Conservation (phyloP, 169 alveolate species). For the Babesia ovis region DNA sequence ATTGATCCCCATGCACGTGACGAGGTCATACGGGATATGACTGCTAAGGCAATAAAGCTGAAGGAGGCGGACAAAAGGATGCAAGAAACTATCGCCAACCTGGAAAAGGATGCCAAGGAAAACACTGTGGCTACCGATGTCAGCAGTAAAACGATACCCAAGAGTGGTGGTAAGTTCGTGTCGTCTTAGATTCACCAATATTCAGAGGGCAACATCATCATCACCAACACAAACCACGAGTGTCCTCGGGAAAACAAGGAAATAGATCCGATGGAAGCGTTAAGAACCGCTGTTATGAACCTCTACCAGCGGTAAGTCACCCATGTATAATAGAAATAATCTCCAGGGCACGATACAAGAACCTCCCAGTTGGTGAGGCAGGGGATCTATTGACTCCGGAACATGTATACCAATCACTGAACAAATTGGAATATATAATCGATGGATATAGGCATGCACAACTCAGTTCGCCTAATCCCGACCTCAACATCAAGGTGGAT, state of each 20-base stretch:
- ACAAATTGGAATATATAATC: constrained; percentile 46
- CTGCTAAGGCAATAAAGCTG: constrained; percentile 27
- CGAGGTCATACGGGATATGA: constrained; percentile 46
- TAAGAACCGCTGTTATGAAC: constrained; percentile 44
- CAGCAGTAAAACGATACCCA: constrained; percentile 27
- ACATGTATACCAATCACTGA: constrained; percentile 53
- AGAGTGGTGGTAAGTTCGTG: not conserved
- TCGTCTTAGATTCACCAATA: not conserved
- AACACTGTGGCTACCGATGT: not conserved
- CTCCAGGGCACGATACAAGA: constrained; percentile 60
- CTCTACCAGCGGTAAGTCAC: constrained; percentile 54
- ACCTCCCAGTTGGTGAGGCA: constrained; percentile 58
- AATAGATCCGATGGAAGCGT: constrained; percentile 54
- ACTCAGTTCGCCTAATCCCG: constrained; percentile 47
- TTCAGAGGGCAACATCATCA: constrained; percentile 52
- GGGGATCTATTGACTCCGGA: constrained; percentile 59
- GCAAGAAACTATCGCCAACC: constrained; percentile 20
- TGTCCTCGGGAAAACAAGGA: constrained; percentile 18
- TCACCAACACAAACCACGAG: constrained; percentile 48
- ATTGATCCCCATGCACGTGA: constrained; percentile 21
- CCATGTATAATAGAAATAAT: not conserved
- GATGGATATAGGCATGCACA: constrained; percentile 59
- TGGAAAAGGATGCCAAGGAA: constrained; percentile 1
- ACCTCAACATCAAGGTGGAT: constrained; percentile 24
- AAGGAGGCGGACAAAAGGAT: constrained; percentile 12